Conservation (phyloP, 371 early-diverging fungal species). For the Haplosporangium sp. region DNA sequence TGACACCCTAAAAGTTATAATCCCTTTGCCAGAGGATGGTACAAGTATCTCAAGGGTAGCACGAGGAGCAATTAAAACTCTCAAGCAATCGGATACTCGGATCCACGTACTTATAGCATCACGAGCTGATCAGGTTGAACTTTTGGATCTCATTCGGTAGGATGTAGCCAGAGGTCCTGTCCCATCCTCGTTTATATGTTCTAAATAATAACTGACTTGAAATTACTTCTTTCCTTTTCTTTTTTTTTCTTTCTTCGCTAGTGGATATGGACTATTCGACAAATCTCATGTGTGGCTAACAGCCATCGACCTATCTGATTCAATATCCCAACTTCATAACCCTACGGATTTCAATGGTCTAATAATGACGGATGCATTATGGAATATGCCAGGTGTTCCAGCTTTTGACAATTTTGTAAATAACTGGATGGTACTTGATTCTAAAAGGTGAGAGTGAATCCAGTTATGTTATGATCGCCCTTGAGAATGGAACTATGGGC, state of each 20-base stretch:
- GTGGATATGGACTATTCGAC: slow-evolving; percentile 20
- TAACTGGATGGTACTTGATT: slow-evolving; percentile 61
- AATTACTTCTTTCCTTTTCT: background rate
- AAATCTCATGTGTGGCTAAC: slow-evolving; percentile 38
- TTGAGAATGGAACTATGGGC: no score
- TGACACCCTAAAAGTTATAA: slow-evolving; percentile 6
- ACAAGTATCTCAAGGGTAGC: background rate
- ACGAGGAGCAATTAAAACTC: background rate
- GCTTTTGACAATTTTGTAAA: slow-evolving; percentile 62
- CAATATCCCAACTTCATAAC: slow-evolving; percentile 2
- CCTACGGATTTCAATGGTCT: slow-evolving; percentile 37
- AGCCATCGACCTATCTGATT: slow-evolving; percentile 37
- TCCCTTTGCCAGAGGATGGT: slow-evolving; percentile 17
- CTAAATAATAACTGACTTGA: no score
- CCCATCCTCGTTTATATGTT: no score
- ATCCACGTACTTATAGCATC: slow-evolving; percentile 39
- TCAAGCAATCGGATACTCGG: slow-evolving; percentile 27
- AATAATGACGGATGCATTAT: slow-evolving; percentile 44
- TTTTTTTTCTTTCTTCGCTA: background rate
- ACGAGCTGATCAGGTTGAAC: slow-evolving; percentile 4
- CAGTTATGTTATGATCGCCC: no score
- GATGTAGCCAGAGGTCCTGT: background rate
- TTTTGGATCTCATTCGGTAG: slow-evolving; percentile 28
- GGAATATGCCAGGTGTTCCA: slow-evolving; percentile 58
- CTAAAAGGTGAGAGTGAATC: slow-evolving; percentile 54